Conservation (phyloP, 176 grass and related monocot genomes). For the Ensete ventricosum region DNA sequence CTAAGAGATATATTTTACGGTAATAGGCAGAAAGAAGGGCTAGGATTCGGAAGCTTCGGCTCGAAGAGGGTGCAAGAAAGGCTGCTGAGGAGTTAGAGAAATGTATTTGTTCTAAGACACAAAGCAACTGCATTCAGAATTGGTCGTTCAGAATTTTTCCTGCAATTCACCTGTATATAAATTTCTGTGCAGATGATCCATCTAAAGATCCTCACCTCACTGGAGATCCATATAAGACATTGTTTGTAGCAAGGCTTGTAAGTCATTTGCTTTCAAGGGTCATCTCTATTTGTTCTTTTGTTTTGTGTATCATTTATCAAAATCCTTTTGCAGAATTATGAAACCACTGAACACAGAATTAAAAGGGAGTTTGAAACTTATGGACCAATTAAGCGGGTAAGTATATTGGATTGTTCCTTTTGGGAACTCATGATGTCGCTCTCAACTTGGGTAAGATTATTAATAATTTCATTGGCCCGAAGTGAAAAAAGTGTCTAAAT, state of each 20-base stretch:
- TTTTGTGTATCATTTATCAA: background rate
- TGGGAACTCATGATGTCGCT: slow-evolving; percentile 1
- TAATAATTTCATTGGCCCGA: background rate
- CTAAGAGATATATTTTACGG: no score
- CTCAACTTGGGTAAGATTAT: slow-evolving; percentile 5
- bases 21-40: slow-evolving; percentile 53
- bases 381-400: slow-evolving; percentile 84
- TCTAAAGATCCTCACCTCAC: slow-evolving; percentile 47
- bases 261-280: slow-evolving; percentile 17
- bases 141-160: background rate
- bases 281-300: background rate
- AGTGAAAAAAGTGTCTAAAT: no score
- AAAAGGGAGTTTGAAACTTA: slow-evolving; percentile 85
- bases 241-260: slow-evolving; percentile 58
- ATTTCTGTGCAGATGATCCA: slow-evolving; percentile 42
- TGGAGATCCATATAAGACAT: slow-evolving; percentile 67
- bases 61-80: slow-evolving; percentile 61
- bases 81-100: slow-evolving; percentile 58
- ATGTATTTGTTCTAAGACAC: slow-evolving; percentile 26
- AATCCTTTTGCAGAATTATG: slow-evolving; percentile 45
- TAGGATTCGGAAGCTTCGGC: slow-evolving; percentile 41
- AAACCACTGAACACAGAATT: slow-evolving; percentile 49
- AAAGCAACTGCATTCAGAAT: background rate
- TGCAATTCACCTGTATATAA: background rate
- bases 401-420: slow-evolving; percentile 23